phyloP scores from a whole-genome alignment of 352 stramenopile genomes.

The Globisporangium barbulae region DNA sequence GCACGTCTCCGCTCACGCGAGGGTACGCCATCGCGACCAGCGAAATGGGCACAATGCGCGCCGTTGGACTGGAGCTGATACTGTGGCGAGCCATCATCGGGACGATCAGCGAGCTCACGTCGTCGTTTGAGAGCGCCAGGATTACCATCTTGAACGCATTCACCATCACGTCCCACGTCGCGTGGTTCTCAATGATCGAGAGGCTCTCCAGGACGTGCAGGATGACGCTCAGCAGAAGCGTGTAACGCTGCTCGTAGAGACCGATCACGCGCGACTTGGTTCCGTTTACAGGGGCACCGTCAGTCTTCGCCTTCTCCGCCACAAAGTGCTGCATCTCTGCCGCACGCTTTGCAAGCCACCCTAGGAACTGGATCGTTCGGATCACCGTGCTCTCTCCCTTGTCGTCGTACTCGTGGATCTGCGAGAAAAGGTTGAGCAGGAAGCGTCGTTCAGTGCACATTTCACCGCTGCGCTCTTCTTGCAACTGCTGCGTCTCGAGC shows the following conservation, averaged over 20 bases:
- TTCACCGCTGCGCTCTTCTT: conserved; percentile 59
- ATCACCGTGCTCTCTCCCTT: conserved; percentile 87
- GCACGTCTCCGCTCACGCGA: conserved; percentile 61
- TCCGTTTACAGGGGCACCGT: conserved; percentile 6
- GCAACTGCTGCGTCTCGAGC: conserved; percentile 51
- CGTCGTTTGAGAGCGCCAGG: conserved; percentile 47
- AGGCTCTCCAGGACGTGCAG: conserved; percentile 82
- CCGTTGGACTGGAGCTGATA: conserved; percentile 80
- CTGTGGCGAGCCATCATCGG: conserved; percentile 81
- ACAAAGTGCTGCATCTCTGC: conserved; percentile 60
- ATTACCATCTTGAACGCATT: conserved; percentile 78
- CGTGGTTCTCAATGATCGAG: conserved; percentile 88
- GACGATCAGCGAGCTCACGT: conserved; percentile 63
- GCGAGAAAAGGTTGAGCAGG: conserved; percentile 79
- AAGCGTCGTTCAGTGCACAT: conserved; percentile 81
- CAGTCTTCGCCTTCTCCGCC: conserved; percentile 18
- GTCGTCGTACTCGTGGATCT: conserved; percentile 85
- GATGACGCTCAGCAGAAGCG: conserved; percentile 69
- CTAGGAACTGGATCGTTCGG: conserved; percentile 77
- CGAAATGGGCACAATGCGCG: conserved; percentile 77
- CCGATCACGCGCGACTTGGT: conserved; percentile 16
- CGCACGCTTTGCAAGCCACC: conserved; percentile 71
- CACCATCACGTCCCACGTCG: conserved; percentile 88
- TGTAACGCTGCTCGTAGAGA: conserved; percentile 48
- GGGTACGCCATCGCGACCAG: conserved; percentile 78